Conservation (phyloP, 495 filamentous ascomycete genomes). For the Hypoxylon rickii region DNA sequence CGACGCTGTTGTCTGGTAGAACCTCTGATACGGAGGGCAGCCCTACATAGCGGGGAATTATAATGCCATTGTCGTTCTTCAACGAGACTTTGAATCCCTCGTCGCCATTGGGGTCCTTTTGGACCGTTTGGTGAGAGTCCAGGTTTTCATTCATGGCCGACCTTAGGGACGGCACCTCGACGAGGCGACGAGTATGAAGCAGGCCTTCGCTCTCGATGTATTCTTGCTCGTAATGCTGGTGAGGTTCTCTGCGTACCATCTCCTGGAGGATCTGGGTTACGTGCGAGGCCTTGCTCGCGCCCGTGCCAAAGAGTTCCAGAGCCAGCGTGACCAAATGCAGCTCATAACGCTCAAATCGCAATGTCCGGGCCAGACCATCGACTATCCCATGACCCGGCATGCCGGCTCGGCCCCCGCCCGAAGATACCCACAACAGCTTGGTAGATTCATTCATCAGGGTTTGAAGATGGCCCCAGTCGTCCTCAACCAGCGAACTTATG, state of each 20-base stretch:
- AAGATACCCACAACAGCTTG: slow-evolving; percentile 31
- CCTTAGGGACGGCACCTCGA: slow-evolving; percentile 12
- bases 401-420: slow-evolving; percentile 6
- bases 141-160: neutral
- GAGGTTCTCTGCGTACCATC: neutral
- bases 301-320: neutral
- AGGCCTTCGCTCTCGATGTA: slow-evolving; percentile 20
- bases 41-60: neutral
- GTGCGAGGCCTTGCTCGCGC: neutral
- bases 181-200: slow-evolving; percentile 25
- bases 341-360: slow-evolving; percentile 16
- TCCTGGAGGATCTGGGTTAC: slow-evolving; percentile 3
- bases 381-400: slow-evolving; percentile 32
- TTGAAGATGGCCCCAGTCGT: slow-evolving; percentile 32
- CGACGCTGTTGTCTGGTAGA: neutral
- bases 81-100: neutral
- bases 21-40: no score
- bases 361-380: slow-evolving; percentile 25
- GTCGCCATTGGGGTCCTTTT: neutral
- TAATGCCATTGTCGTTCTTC: neutral
- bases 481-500: slow-evolving; percentile 38
- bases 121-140: neutral
- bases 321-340: slow-evolving; percentile 20
- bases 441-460: slow-evolving; percentile 33
- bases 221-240: slow-evolving; percentile 16